A percentile compares a stretch with the other conserved stretches of the same genome.
Evolutionary conservation across 139 green algal genomes (phyloP).

Genomic region (Chlamydomonas applanata): DNA sequence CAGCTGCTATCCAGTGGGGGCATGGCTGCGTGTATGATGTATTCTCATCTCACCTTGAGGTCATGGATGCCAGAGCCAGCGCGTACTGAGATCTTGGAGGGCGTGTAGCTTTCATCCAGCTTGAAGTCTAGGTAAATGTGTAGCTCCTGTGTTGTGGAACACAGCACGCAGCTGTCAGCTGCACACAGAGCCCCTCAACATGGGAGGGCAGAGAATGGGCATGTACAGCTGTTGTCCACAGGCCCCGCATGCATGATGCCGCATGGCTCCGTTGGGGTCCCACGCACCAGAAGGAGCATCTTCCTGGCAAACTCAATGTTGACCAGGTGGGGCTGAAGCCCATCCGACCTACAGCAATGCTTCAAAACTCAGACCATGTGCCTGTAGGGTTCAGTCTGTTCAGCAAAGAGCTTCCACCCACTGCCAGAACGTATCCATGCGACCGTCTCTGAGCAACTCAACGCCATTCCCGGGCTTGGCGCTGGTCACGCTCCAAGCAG

Average conservation of each 20-base stretch:
- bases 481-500: conserved; percentile 89
- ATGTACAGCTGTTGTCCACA: too few relatives aligned
- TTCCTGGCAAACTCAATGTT: conserved; percentile 83
- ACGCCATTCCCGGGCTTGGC: conserved; percentile 96
- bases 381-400: neutral
- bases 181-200: too few relatives aligned
- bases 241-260: neutral
- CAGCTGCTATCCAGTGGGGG: neutral
- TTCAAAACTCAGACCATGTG: neutral
- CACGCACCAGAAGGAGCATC: neutral
- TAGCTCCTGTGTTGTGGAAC: conserved; percentile 64
- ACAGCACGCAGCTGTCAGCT: too few relatives aligned
- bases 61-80: conserved; percentile 80
- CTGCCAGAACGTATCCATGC: conserved; percentile 95
- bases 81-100: conserved; percentile 78
- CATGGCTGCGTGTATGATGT: neutral
- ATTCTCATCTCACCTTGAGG: conserved; percentile 75
- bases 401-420: conserved; percentile 25
- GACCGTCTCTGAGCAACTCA: conserved; percentile 88
- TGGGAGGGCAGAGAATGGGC: too few relatives aligned
- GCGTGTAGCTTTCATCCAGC: conserved; percentile 96
- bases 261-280: neutral
- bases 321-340: conserved; percentile 88
- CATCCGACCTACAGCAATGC: conserved; percentile 58
- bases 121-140: conserved; percentile 90